Evolutionary conservation across 768 basidiomycete genomes (phyloP), one percentile per base, ranked within the genome.

Genomic region (Myochromella boudieri): DNA sequence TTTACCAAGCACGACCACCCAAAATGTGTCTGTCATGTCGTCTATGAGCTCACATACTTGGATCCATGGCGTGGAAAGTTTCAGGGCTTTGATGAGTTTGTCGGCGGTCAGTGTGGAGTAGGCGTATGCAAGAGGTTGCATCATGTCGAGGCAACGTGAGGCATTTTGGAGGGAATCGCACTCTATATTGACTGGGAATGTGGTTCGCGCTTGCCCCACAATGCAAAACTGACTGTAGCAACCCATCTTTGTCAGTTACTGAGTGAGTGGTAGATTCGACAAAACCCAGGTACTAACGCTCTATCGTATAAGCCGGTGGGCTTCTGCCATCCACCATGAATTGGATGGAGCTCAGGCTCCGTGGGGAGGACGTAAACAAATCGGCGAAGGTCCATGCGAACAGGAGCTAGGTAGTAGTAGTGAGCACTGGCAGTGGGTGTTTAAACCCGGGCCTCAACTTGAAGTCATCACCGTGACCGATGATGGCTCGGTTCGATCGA

Each of bases 181-280:
- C 27, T 46, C 36, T 3, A 46, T 29, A 26, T 29, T 38, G 10
- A 46, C 3, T 3, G 36, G 44, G 25, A 46, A 46, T 3, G 44
- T 34, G 2, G 24, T 12, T 7, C 44, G 36, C 1, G 10, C 10
- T 14, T 12, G 14, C 6, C 44, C 44, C 9, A 34, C 36, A 2
- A 46, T 10, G 20, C 5, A 37, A 28, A 46, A 37, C 14, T 15
- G 44, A 34, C 36, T 46, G 21, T 27, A 18, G 11, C 17, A 20
- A n/a, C 14, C 20, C n/a, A n/a, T n/a, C n/a, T n/a, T n/a, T n/a
- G n/a, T n/a, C n/a, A n/a, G n/a, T n/a, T n/a, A n/a, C n/a, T n/a
- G n/a, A n/a, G n/a, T 27, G 17, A 37, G 25, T 9, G 14, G 12
- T 29, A 15, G 25, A 22, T 7, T 8, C 5, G n/a, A 18, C 2